Evolutionary conservation across 202 grass and related monocot genomes (phyloP).

Genomic region (Setaria italica): DNA sequence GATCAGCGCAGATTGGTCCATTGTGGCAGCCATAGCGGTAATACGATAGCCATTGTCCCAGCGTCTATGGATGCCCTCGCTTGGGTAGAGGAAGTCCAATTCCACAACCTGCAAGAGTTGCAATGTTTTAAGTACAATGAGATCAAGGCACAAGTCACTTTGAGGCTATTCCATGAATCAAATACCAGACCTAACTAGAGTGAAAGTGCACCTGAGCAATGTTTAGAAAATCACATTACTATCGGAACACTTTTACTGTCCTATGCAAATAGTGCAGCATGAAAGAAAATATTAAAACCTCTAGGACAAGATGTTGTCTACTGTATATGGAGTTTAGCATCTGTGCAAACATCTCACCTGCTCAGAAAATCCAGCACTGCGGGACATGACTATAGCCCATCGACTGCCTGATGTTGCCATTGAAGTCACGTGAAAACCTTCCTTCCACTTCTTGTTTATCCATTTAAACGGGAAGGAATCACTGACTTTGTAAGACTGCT

Average conservation of each 20-base stretch:
- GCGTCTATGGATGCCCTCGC: slow-evolving; percentile 65
- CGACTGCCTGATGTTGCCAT: slow-evolving; percentile 70
- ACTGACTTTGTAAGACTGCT: slow-evolving; percentile 78
- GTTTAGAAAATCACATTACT: background rate
- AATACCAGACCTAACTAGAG: background rate
- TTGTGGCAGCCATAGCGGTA: slow-evolving; percentile 61
- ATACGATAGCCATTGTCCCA: slow-evolving; percentile 70
- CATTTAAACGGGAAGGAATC: slow-evolving; percentile 77
- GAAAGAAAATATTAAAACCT: slow-evolving; percentile 2
- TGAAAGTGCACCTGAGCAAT: background rate
- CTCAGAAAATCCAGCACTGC: slow-evolving; percentile 63
- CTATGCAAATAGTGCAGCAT: background rate
- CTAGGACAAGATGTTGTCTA: background rate
- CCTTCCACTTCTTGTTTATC: slow-evolving; percentile 86
- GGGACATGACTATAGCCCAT: slow-evolving; percentile 77
- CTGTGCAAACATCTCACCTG: slow-evolving; percentile 49
- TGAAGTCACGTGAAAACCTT: slow-evolving; percentile 74
- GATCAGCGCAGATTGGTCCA: slow-evolving; percentile 66
- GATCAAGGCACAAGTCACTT: background rate
- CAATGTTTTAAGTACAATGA: background rate
- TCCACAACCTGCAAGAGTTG: slow-evolving; percentile 60
- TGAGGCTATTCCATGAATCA: background rate
- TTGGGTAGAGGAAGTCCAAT: slow-evolving; percentile 73
- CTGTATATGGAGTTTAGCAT: slow-evolving; percentile 9
- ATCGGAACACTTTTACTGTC: background rate